A percentile compares a stretch with the other conserved stretches of the same genome.
phyloP scores from a whole-genome alignment of 2,329 filamentous ascomycete species.

The Penicillium sp. region DNA sequence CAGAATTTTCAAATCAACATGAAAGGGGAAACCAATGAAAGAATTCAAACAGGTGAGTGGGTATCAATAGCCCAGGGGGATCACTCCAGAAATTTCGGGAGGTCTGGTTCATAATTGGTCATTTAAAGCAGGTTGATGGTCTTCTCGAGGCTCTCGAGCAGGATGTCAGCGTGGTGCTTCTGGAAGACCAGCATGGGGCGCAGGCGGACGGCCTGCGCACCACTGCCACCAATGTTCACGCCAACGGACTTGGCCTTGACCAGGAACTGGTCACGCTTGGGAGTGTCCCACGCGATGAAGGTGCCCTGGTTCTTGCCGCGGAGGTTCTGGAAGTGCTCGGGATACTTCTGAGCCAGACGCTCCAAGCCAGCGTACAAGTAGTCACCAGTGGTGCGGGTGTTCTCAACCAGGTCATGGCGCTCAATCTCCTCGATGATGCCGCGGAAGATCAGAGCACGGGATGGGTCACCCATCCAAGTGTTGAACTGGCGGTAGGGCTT shows the following conservation, averaged over 20 bases:
- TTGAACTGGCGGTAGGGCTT: slow-evolving; percentile 96
- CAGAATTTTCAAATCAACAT: slow-evolving; percentile 11
- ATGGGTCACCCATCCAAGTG: slow-evolving; percentile 94
- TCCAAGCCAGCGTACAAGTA: slow-evolving; percentile 71
- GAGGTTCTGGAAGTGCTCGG: slow-evolving; percentile 72
- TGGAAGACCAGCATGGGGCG: slow-evolving; percentile 91
- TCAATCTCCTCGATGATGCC: slow-evolving; percentile 74
- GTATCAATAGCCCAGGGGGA: slow-evolving; percentile 3
- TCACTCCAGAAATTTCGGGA: background rate
- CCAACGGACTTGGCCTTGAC: slow-evolving; percentile 71
- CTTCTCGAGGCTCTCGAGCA: slow-evolving; percentile 64
- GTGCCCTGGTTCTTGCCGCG: slow-evolving; percentile 83
- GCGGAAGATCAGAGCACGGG: slow-evolving; percentile 76
- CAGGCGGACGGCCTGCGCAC: slow-evolving; percentile 67
- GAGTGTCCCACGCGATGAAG: slow-evolving; percentile 87
- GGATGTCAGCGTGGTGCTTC: slow-evolving; percentile 64
- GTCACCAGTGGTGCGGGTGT: slow-evolving; percentile 70
- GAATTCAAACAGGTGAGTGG: slow-evolving; percentile 7
- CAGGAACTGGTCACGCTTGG: slow-evolving; percentile 71
- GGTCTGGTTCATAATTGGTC: background rate
- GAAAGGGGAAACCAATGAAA: slow-evolving; percentile 3
- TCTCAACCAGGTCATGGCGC: slow-evolving; percentile 63
- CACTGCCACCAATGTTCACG: slow-evolving; percentile 82
- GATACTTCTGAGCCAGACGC: slow-evolving; percentile 62
- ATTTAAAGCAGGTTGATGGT: slow-evolving; percentile 49